Conservation (phyloP, 2,329 filamentous ascomycete species). For the Fusarium hainanense region DNA sequence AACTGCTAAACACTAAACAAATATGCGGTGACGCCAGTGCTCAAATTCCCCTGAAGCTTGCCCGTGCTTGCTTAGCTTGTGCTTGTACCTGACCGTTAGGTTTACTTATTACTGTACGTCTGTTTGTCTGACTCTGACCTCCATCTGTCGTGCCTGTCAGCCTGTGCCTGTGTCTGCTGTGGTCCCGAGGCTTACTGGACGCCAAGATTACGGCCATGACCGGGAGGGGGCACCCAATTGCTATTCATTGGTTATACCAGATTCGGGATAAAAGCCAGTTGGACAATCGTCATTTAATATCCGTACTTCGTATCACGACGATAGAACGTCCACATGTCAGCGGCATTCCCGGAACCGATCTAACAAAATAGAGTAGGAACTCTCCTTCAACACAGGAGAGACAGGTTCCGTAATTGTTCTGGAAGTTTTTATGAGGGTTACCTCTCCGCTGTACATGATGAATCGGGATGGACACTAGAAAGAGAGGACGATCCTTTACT, state of each 20-base stretch:
- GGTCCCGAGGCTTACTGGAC: constrained; percentile 34
- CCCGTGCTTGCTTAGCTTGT: neutral
- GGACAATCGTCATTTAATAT: constrained; percentile 31
- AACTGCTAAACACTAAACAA: neutral
- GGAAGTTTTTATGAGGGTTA: neutral
- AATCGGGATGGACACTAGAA: neutral
- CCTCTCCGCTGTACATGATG: neutral
- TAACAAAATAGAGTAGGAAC: neutral
- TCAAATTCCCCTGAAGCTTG: constrained; percentile 16
- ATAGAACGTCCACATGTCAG: neutral
- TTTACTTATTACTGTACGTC: constrained; percentile 15
- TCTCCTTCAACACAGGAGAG: neutral
- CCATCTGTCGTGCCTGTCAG: constrained; percentile 8
- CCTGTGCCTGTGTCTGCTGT: constrained; percentile 11
- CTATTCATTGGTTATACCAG: constrained; percentile 23
- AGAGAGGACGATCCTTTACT: neutral
- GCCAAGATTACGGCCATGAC: constrained; percentile 32
- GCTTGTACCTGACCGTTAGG: constrained; percentile 25
- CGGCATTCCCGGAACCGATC: constrained; percentile 2
- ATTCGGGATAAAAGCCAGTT: constrained; percentile 11
- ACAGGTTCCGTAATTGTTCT: neutral
- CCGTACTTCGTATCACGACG: constrained; percentile 23
- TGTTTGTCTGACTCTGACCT: constrained; percentile 8
- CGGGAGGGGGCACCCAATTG: constrained; percentile 21
- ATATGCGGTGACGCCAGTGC: constrained; percentile 10